Evolutionary conservation across 345 rosid genomes (phyloP).

Genomic region (Erucastrum elatum): DNA sequence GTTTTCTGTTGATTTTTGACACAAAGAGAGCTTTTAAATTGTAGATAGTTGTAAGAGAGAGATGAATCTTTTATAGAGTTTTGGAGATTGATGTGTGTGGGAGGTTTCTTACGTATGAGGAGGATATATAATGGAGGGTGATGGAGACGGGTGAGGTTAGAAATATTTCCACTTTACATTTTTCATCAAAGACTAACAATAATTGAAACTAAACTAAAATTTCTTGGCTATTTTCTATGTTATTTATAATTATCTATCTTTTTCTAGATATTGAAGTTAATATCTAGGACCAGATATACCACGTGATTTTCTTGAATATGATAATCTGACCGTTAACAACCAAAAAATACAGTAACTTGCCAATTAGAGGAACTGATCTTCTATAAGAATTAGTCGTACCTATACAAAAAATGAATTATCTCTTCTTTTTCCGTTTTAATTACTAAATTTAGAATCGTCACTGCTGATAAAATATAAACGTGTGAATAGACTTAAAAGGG

Average conservation of each 20-base stretch:
- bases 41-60: not conserved
- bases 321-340: not conserved
- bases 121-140: slow-evolving; percentile 5
- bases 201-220: slow-evolving; percentile 16
- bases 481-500: slow-evolving; percentile 21
- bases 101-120: slow-evolving; percentile 26
- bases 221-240: slow-evolving; percentile 11
- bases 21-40: slow-evolving; percentile 1
- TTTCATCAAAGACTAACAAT: slow-evolving; percentile 20
- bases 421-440: not conserved
- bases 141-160: slow-evolving; percentile 29
- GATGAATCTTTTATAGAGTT: slow-evolving; percentile 2
- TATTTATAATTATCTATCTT: slow-evolving; percentile 5
- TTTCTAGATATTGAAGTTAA: slow-evolving; percentile 9
- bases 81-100: slow-evolving; percentile 21
- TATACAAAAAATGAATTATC: not conserved
- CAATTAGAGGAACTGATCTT: not conserved
- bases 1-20: slow-evolving; percentile 19
- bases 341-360: not conserved
- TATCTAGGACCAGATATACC: slow-evolving; percentile 16
- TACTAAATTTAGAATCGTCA: slow-evolving; percentile 6
- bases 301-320: not conserved
- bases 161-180: not conserved
- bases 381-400: not conserved
- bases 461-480: slow-evolving; percentile 18